Evolutionary conservation across 2,329 filamentous ascomycete genomes (phyloP), one percentile per base, ranked within the genome.

Genomic region (Lachnellula suecica): DNA sequence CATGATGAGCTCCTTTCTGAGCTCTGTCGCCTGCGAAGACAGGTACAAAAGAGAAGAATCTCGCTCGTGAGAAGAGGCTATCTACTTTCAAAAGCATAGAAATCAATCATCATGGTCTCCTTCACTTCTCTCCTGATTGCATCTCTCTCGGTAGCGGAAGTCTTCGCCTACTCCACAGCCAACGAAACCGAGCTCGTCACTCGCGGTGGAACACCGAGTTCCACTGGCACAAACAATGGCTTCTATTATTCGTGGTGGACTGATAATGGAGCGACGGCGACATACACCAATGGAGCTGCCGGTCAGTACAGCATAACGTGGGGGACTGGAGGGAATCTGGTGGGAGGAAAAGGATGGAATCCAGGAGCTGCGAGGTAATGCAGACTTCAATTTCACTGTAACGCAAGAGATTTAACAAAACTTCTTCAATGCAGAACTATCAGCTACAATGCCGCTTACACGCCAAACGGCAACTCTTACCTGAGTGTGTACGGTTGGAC

Each of bases 401-500:
- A n/a, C 44, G 9, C 17, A 13, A 6, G 34, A 19, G 11, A 40
- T 19, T 47, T 23, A 29, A 41, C 50, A 22, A 56, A 29, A 20
- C 15, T 50, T 42, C 9, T 4, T 44, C 54, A 29, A 20, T 31
- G 41, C 42, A 56, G 57, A 17, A 48, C 56, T 1, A 74, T 78
- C 54, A 72, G 60, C 43, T 76, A 72, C 66, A 65, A 53, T 25
- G 74, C 71, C 25, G 66, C 63, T 35, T 76, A 68, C 24, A 17
- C 15, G 11, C n/a, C 42, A 4, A 44, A 29, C 17, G 71, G 72
- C 25, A 72, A 74, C 64, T 62, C 60, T n/a, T 81, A 81, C 63
- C 71, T 84, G 15, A 69, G 78, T 11, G 66, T 83, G 15, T 83
- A 83, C 63, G 79, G 79, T 43, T 84, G 80, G 78, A 78, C 76